Evolutionary conservation across 169 alveolate genomes (phyloP).

Genomic region (Plasmodium gallinaceum): DNA sequence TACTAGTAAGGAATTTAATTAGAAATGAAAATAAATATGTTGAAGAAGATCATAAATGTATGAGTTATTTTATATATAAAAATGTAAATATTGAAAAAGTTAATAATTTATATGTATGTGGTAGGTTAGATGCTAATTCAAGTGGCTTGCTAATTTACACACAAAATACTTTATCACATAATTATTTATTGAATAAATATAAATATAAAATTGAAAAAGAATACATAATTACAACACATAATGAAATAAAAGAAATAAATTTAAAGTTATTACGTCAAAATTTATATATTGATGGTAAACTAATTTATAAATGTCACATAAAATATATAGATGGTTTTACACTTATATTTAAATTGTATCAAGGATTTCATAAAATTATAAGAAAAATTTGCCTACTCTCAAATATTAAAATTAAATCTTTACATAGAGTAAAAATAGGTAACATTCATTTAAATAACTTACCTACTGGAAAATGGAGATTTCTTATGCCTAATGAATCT

Average conservation of each 20-base stretch:
- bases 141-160: slow-evolving; percentile 76
- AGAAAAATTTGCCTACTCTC: slow-evolving; percentile 67
- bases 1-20: slow-evolving; percentile 69
- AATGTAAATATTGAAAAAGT: slow-evolving; percentile 67
- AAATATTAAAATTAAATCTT: slow-evolving; percentile 72
- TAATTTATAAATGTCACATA: slow-evolving; percentile 71
- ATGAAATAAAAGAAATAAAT: slow-evolving; percentile 62
- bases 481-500: slow-evolving; percentile 78
- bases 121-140: slow-evolving; percentile 76
- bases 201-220: slow-evolving; percentile 76
- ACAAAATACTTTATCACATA: slow-evolving; percentile 61
- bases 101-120: slow-evolving; percentile 76
- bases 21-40: slow-evolving; percentile 74
- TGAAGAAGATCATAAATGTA: slow-evolving; percentile 77
- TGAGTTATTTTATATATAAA: slow-evolving; percentile 76
- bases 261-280: slow-evolving; percentile 38
- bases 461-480: slow-evolving; percentile 79
- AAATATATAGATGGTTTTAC: slow-evolving; percentile 64
- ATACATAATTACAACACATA: slow-evolving; percentile 51
- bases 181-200: slow-evolving; percentile 37
- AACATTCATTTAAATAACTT: slow-evolving; percentile 56
- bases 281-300: slow-evolving; percentile 74
- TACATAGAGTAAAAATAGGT: slow-evolving; percentile 75
- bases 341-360: slow-evolving; percentile 45
- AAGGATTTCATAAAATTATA: slow-evolving; percentile 75